Evolutionary conservation across 441 rosid species (phyloP).

Genomic region (Pelargonium cotyledonis): DNA sequence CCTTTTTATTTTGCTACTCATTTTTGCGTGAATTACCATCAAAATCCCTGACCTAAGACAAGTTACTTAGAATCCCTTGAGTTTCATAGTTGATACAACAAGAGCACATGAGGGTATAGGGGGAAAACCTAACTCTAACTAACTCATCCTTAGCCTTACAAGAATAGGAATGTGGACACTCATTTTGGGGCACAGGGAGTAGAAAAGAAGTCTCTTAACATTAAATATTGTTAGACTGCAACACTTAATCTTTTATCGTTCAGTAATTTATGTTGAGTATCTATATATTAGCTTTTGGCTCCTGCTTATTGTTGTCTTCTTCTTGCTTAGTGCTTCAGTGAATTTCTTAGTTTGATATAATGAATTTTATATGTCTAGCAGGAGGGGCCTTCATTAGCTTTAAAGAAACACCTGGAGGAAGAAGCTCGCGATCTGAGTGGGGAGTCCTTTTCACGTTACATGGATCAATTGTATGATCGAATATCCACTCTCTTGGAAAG

Average conservation of each 20-base stretch:
- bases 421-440: constrained; percentile 83
- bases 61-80: too few species aligned
- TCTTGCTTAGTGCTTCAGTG: not conserved
- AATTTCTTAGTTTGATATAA: not conserved
- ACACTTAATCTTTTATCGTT: not conserved
- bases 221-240: too few species aligned
- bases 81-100: too few species aligned
- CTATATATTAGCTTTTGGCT: not conserved
- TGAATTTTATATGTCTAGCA: constrained; percentile 21
- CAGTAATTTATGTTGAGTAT: not conserved
- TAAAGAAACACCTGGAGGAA: constrained; percentile 82
- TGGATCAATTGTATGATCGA: constrained; percentile 79
- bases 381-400: constrained; percentile 82
- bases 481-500: constrained; percentile 66
- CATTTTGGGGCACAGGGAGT: too few species aligned
- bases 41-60: too few species aligned
- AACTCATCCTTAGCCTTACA: too few species aligned
- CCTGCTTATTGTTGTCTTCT: not conserved
- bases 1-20: too few species aligned
- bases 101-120: too few species aligned
- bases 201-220: too few species aligned
- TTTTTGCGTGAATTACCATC: too few species aligned
- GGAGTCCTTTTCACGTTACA: constrained; percentile 79
- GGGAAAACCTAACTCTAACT: too few species aligned
- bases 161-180: too few species aligned